Base-by-base conservation (phyloP, 1,284 basidiomycete genomes). In the Irpex sp. region DNA sequence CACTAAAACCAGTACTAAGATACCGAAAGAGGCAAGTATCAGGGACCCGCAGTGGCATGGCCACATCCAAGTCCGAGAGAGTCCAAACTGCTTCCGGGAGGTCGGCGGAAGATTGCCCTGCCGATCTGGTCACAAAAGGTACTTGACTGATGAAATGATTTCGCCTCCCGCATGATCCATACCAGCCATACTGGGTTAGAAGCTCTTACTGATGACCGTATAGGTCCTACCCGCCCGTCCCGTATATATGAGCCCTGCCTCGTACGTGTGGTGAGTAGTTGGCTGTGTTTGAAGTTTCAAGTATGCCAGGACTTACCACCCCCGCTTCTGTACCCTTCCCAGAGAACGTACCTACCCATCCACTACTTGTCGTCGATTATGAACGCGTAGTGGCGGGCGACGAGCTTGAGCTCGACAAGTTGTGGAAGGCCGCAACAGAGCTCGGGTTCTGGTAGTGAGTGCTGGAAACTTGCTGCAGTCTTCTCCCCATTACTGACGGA, bases 361-460 rank as follows among this genome's bases (percentile, higher is more conserved):
- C 78, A 6, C 71, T 81, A 19, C 65, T 78, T 44, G 68, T 79
- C 44, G 70, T 81, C 51, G 78, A 80, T 70, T 81, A 75, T 58
- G 66, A 64, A 26, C 69, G 76, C 58, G 62, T 81, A 55, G 68
- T 67, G 17, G 71, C 69, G 26, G 68, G 72, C 11, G 71, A 77
- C 64, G 37, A 60, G 51, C 37, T 63, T 9, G 77, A 79, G 65
- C 71, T 75, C 15, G 69, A 74, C 38, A 71, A 71, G 49, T 72
- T 79, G 13, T 77, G 75, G 75, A 64, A 68, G 49, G 77, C 77
- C 13, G 76, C 74, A 3, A 78, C 76, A 1, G 64, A 73, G 21
- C 71, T 77, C 2, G 77, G 77, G 38, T 79, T 79, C 67, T 79
- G 77, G 77, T 79, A 79, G 75, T 78, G 69, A 66, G 77, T 75